Conservation (phyloP, 495 filamentous ascomycete species). For the Parathielavia hyrcaniae region DNA sequence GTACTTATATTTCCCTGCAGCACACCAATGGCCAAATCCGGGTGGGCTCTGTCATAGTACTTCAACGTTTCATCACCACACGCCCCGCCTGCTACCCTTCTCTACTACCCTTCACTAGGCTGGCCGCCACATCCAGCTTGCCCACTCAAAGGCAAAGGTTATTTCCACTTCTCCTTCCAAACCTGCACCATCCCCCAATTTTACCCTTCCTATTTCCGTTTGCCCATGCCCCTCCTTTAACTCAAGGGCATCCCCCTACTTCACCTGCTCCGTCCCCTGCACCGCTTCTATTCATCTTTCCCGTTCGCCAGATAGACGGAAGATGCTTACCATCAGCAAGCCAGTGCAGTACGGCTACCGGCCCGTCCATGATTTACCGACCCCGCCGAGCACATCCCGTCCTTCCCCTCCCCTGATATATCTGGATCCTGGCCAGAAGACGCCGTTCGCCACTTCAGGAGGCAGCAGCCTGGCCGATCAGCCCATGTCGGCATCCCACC, state of each 20-base stretch:
- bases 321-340: conserved; percentile 65
- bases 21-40: conserved; percentile 42
- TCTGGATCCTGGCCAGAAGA: conserved; percentile 45
- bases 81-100: conserved; percentile 41
- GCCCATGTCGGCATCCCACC: conserved; percentile 66
- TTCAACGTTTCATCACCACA: conserved; percentile 47
- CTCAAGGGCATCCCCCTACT: conserved; percentile 8
- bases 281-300: conserved; percentile 4
- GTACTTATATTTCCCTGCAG: conserved; percentile 33
- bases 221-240: conserved; percentile 9
- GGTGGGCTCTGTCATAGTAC: conserved; percentile 38
- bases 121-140: conserved; percentile 50
- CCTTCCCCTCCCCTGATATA: conserved; percentile 53
- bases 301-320: conserved; percentile 21
- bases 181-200: conserved; percentile 2
- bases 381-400: conserved; percentile 53
- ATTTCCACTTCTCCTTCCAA: conserved; percentile 37
- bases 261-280: conserved; percentile 14
- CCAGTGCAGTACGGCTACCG: conserved; percentile 59
- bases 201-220: conserved; percentile 1
- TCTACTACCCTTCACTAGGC: conserved; percentile 40
- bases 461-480: conserved; percentile 40
- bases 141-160: conserved; percentile 41
- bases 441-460: conserved; percentile 35
- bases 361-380: conserved; percentile 64